Conservation (phyloP, 768 basidiomycete species). For the Hortiboletus campestris region DNA sequence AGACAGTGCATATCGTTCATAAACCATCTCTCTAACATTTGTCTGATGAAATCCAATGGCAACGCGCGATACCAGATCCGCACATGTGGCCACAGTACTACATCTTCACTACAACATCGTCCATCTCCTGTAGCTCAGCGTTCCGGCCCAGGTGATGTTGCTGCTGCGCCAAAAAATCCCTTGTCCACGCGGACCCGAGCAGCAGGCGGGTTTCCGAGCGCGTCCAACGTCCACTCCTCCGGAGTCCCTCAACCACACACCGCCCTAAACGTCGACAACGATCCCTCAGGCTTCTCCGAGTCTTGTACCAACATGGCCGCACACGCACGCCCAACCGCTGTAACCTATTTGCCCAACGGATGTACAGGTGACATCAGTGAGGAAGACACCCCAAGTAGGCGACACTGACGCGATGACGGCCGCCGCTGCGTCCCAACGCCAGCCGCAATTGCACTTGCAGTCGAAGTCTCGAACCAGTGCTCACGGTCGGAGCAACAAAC, state of each 20-base stretch:
- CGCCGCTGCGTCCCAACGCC: background rate
- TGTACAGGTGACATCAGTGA: slow-evolving; percentile 27
- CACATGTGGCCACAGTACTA: background rate
- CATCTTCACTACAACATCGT: slow-evolving; percentile 19
- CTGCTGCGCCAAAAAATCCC: slow-evolving; percentile 41
- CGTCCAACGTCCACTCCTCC: slow-evolving; percentile 59
- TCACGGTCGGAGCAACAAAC: slow-evolving; percentile 20
- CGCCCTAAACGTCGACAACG: slow-evolving; percentile 78
- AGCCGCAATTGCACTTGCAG: slow-evolving; percentile 12
- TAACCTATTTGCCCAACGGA: slow-evolving; percentile 26
- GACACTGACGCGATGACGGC: slow-evolving; percentile 18
- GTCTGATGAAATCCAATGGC: background rate
- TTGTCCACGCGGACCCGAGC: slow-evolving; percentile 28
- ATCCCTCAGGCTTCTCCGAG: no score
- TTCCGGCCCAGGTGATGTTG: slow-evolving; percentile 9
- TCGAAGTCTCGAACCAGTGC: slow-evolving; percentile 14
- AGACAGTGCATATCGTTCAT: background rate
- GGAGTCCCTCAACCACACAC: slow-evolving; percentile 71
- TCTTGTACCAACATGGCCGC: slow-evolving; percentile 80
- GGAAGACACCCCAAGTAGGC: slow-evolving; percentile 21
- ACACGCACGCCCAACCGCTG: slow-evolving; percentile 44
- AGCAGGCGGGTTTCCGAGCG: slow-evolving; percentile 25
- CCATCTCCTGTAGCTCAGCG: no score
- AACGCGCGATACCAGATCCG: slow-evolving; percentile 10
- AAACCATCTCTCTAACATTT: background rate